Base-by-base conservation (phyloP, 371 early-diverging fungal species). In the Chytridiales sp. region DNA sequence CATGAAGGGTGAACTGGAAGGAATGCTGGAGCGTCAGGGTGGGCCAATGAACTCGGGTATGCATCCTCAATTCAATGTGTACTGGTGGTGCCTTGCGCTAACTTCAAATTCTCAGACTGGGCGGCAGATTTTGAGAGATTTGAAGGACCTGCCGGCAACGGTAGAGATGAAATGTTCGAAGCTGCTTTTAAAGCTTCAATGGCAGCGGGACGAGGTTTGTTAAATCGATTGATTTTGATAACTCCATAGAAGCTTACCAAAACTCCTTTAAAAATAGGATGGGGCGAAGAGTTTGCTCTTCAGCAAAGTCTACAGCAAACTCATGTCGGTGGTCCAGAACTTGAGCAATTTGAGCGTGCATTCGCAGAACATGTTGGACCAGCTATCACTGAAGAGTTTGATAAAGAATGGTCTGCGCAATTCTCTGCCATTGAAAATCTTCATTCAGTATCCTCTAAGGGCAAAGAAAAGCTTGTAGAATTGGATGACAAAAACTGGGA, bases 361-460 rank as follows among this genome's bases (percentile, higher is more conserved):
- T 50, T 52, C 46, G 59, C 42, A 11, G 13, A 61, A 27, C 57
- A 65, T 34, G 21, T 17, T 32, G 34, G 38, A 13, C 9, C 36
- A 29, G 40, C 30, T 21, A 13, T 46, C 31, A 42, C 30, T 27
- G 55, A 44, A 1, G 57, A 38, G 1, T 34, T 62, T 42, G 66
- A 61, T 24, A 30, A 54, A 5, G 55, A 69, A 40, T 69, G 67
- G 67, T 38, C 56, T 19, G 41, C 32, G 6, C 67, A 67, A 26
- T 67, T 69, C 47, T 11, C 17, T 4, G 53, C 30, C 4, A 44
- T 63, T 36, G 42, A n/a, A n/a, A n/a, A n/a, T n/a, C n/a, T 21
- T 0, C 51, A 57, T 32, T 15, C 29, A n/a, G 30, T 59, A 11
- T 34, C 27, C 30, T 56, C 11, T 8, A 59, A 55, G 51, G 53